phyloP scores from a whole-genome alignment of 495 filamentous ascomycete species.

The Xylaria acuta region DNA sequence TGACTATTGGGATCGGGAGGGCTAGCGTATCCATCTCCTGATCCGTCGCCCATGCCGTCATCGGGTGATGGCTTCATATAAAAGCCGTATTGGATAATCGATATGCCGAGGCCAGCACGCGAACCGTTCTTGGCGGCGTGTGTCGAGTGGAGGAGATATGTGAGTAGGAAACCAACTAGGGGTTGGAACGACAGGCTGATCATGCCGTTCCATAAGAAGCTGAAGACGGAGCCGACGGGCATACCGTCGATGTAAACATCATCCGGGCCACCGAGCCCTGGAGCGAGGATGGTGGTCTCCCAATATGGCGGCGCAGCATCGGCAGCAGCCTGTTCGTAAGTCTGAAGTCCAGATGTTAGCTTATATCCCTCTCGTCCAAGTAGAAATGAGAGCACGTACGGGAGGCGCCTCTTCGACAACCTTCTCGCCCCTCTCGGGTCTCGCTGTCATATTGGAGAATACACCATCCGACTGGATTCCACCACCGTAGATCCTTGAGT shows the following conservation, averaged over 20 bases:
- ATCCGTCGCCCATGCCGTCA: constrained; percentile 54
- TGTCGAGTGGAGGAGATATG: constrained; percentile 95
- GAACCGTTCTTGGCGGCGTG: constrained; percentile 98
- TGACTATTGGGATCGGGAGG: constrained; percentile 90
- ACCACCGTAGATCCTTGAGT: constrained; percentile 62
- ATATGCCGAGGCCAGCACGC: constrained; percentile 90
- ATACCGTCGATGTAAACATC: constrained; percentile 97
- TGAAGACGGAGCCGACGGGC: constrained; percentile 93
- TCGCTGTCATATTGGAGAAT: constrained; percentile 92
- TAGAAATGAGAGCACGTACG: constrained; percentile 59
- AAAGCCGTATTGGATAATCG: constrained; percentile 95
- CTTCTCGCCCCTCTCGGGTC: constrained; percentile 85
- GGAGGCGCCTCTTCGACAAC: constrained; percentile 87
- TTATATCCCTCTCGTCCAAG: not conserved
- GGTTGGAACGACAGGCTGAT: constrained; percentile 95
- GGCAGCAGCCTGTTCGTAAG: constrained; percentile 97
- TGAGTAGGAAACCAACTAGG: constrained; percentile 94
- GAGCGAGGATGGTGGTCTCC: constrained; percentile 97
- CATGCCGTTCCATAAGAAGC: constrained; percentile 98
- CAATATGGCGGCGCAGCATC: constrained; percentile 97
- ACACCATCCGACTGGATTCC: constrained; percentile 86
- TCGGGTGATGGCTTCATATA: constrained; percentile 72
- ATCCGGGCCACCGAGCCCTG: constrained; percentile 78
- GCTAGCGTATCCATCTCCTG: constrained; percentile 60
- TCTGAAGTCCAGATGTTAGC: constrained; percentile 55